phyloP scores from a whole-genome alignment of 2,329 filamentous ascomycete genomes.

The Pyrenochaeta sp. region DNA sequence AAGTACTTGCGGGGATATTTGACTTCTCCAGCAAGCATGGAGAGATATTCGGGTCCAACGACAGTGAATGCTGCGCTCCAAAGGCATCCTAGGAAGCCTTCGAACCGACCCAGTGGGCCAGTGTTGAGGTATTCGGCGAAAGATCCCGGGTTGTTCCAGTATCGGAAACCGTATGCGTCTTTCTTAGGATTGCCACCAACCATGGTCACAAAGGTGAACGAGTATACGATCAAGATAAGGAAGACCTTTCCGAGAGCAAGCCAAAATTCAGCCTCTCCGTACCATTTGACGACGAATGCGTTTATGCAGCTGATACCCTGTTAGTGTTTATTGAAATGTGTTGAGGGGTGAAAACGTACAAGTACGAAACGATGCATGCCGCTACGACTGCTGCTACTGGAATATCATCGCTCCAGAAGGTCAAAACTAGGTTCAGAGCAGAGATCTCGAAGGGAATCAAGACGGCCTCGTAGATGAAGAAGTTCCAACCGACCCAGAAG shows the following conservation, averaged over 20 bases:
- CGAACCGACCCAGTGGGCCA: slow-evolving; percentile 34
- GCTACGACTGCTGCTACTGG: slow-evolving; percentile 47
- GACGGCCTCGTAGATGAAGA: slow-evolving; percentile 57
- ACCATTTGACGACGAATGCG: slow-evolving; percentile 49
- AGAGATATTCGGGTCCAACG: slow-evolving; percentile 54
- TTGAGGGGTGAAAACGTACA: slow-evolving; percentile 25
- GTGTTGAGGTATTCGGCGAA: slow-evolving; percentile 36
- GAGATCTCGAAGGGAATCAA: slow-evolving; percentile 60
- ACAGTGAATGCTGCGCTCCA: slow-evolving; percentile 50
- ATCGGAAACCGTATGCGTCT: slow-evolving; percentile 49
- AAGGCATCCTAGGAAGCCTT: slow-evolving; percentile 39
- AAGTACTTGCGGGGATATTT: slow-evolving; percentile 49
- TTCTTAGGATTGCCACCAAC: slow-evolving; percentile 52
- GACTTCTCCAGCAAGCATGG: slow-evolving; percentile 55
- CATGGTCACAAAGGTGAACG: slow-evolving; percentile 52
- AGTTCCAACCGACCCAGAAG: slow-evolving; percentile 60
- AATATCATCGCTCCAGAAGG: slow-evolving; percentile 53
- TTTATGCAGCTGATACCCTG: slow-evolving; percentile 34
- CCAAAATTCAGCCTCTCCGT: slow-evolving; percentile 51
- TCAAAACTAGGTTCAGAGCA: slow-evolving; percentile 40
- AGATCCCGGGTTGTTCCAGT: slow-evolving; percentile 48
- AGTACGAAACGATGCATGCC: slow-evolving; percentile 49
- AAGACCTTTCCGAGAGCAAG: slow-evolving; percentile 50
- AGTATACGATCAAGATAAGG: slow-evolving; percentile 50
- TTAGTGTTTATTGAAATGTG: not conserved